A percentile compares a stretch with the other conserved stretches of the same genome.
Conservation (phyloP, 1,284 basidiomycete species). For the Ustilago xerochloae region DNA sequence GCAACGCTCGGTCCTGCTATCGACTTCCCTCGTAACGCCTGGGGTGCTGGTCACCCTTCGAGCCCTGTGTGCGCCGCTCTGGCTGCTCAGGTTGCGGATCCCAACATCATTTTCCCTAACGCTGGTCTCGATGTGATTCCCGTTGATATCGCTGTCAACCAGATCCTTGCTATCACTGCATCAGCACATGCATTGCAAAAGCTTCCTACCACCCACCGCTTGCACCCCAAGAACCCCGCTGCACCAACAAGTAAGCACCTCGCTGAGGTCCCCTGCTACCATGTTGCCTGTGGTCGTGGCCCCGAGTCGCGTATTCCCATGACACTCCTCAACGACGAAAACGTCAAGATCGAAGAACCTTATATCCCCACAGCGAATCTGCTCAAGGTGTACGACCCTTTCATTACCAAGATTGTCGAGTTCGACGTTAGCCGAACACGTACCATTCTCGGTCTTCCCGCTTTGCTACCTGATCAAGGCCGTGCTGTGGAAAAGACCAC, state of each 20-base stretch:
- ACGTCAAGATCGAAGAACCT: conserved; percentile 34
- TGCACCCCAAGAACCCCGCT: conserved; percentile 44
- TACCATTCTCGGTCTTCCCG: conserved; percentile 27
- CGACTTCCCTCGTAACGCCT: conserved; percentile 42
- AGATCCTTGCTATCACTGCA: conserved; percentile 46
- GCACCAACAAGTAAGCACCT: conserved; percentile 33
- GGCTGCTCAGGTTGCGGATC: conserved; percentile 26
- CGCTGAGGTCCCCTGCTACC: conserved; percentile 46
- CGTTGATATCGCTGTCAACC: conserved; percentile 47
- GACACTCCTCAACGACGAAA: conserved; percentile 33
- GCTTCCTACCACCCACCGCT: conserved; percentile 34
- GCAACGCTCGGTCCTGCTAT: conserved; percentile 46
- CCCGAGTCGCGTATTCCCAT: conserved; percentile 33
- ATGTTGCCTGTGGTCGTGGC: conserved; percentile 43
- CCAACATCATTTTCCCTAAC: conserved; percentile 32
- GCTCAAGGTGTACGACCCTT: conserved; percentile 45
- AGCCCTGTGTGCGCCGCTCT: conserved; percentile 49
- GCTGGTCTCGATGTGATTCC: conserved; percentile 48
- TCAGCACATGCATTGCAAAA: conserved; percentile 42
- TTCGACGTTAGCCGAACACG: conserved; percentile 39
- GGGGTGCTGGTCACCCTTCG: conserved; percentile 49
- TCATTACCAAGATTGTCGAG: conserved; percentile 43
- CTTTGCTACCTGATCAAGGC: conserved; percentile 17
- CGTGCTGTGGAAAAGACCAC: conserved; percentile 10
- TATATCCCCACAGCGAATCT: conserved; percentile 42